A percentile compares a stretch with the other conserved stretches of the same genome.
phyloP scores from a whole-genome alignment of 2,329 filamentous ascomycete species.

The Colletotrichum sp. region DNA sequence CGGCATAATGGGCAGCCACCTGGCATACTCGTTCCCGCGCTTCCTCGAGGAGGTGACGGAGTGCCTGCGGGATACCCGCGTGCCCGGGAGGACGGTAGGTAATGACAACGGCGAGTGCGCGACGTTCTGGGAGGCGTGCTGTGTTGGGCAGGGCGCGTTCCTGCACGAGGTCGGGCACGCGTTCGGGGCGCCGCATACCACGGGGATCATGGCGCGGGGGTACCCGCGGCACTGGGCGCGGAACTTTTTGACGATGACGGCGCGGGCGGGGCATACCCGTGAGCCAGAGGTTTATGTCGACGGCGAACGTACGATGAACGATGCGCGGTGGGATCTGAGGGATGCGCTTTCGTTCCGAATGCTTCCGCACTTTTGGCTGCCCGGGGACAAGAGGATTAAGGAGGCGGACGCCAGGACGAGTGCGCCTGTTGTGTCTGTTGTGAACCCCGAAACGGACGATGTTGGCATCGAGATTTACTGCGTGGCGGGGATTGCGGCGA shows the following conservation, averaged over 20 bases:
- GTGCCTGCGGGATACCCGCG: constrained; percentile 48
- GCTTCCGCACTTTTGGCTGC: constrained; percentile 71
- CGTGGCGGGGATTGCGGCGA: constrained; percentile 21
- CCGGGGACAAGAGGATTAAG: constrained; percentile 54
- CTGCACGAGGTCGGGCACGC: constrained; percentile 75
- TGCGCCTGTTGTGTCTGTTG: not conserved
- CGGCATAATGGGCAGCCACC: constrained; percentile 75
- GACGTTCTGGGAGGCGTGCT: constrained; percentile 50
- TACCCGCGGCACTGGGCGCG: constrained; percentile 47
- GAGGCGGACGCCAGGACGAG: constrained; percentile 16
- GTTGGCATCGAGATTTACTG: constrained; percentile 26
- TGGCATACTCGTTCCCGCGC: constrained; percentile 72
- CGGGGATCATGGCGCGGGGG: constrained; percentile 65
- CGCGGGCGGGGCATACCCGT: constrained; percentile 32
- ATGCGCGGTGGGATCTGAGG: constrained; percentile 72
- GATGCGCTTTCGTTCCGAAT: constrained; percentile 72
- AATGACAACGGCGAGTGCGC: constrained; percentile 47
- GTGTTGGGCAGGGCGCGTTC: constrained; percentile 70
- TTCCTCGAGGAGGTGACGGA: constrained; percentile 68
- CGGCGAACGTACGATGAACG: constrained; percentile 47
- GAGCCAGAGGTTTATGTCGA: constrained; percentile 22
- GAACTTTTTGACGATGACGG: constrained; percentile 41
- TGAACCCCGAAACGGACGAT: constrained; percentile 23
- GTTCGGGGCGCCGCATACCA: constrained; percentile 73
- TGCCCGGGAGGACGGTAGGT: constrained; percentile 40